Evolutionary conservation across 805 yeast genomes (phyloP).

Genomic region (Myxozyma geophila): DNA sequence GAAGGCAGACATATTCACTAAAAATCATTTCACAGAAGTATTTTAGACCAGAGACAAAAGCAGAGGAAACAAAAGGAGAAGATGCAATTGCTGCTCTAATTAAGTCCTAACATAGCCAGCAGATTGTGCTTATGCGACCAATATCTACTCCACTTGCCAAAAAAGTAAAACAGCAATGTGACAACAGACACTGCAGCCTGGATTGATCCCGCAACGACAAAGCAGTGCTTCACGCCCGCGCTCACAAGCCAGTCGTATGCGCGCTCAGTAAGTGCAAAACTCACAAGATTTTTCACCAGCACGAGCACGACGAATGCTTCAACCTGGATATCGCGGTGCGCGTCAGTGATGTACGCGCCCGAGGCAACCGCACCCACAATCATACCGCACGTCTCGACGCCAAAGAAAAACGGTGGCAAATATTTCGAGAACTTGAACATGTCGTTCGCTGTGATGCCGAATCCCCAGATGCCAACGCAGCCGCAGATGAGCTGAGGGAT

Average conservation of each 20-base stretch:
- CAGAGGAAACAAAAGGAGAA: no score
- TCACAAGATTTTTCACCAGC: conserved; percentile 32
- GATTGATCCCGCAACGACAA: conserved; percentile 35
- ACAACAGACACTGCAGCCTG: conserved; percentile 31
- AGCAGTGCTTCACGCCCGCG: conserved; percentile 24
- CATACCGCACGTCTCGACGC: conserved; percentile 35
- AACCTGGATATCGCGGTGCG: conserved; percentile 32
- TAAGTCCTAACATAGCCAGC: conserved; percentile 8
- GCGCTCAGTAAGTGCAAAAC: conserved; percentile 32
- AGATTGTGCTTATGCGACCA: conserved; percentile 21
- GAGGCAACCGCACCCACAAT: conserved; percentile 35
- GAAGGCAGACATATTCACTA: no score
- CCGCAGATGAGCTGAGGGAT: conserved; percentile 31
- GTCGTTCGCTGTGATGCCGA: conserved; percentile 28
- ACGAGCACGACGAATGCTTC: conserved; percentile 32
- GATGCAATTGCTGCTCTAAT: background rate
- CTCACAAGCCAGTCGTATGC: conserved; percentile 29
- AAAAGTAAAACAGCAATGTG: conserved; percentile 24
- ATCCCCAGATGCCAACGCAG: conserved; percentile 34
- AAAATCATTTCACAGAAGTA: no score
- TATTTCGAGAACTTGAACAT: conserved; percentile 20
- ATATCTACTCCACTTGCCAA: conserved; percentile 31
- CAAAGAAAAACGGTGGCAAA: conserved; percentile 35
- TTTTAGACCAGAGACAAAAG: no score
- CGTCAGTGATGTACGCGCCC: conserved; percentile 36